A percentile compares a stretch with the other conserved stretches of the same genome.
Evolutionary conservation across 1,139 yeast genomes (phyloP).

Genomic region (Oligophagozyma castellii): DNA sequence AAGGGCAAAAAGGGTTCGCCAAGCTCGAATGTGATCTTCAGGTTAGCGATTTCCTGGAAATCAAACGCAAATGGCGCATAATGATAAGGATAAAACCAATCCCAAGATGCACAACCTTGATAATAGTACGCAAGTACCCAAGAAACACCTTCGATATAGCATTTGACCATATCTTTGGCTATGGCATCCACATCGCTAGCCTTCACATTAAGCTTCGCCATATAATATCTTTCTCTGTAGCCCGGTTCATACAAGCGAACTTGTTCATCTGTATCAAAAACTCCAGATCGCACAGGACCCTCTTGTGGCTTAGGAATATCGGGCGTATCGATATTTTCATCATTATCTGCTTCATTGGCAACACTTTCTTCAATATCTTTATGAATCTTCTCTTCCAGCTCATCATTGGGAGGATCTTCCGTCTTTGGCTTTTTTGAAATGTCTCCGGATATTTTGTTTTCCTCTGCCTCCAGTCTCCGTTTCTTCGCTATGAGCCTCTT

Average conservation of each 20-base stretch:
- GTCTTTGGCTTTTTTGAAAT: conserved; percentile 3
- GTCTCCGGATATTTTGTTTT: conserved; percentile 6
- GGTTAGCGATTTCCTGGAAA: conserved; percentile 45
- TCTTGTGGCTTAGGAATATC: conserved; percentile 14
- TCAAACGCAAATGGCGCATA: conserved; percentile 97
- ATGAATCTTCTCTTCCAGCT: not conserved
- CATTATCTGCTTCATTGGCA: conserved; percentile 11
- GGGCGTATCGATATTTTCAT: conserved; percentile 6
- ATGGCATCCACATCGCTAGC: conserved; percentile 41
- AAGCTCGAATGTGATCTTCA: conserved; percentile 46
- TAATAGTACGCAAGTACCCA: conserved; percentile 92
- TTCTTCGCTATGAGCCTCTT: conserved; percentile 24
- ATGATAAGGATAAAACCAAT: conserved; percentile 94
- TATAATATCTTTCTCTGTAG: conserved; percentile 69
- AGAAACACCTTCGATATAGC: conserved; percentile 85
- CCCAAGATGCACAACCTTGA: conserved; percentile 98
- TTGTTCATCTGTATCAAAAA: conserved; percentile 36
- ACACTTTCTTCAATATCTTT: conserved; percentile 8
- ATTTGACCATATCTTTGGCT: conserved; percentile 48
- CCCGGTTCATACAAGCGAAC: conserved; percentile 81
- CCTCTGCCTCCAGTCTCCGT: conserved; percentile 10
- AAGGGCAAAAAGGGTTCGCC: conserved; percentile 85
- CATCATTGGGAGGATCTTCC: conserved; percentile 2
- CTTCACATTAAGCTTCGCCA: conserved; percentile 51
- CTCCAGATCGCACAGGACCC: conserved; percentile 21